Evolutionary conservation across 192 early-diverging fungal genomes (phyloP), one percentile per base, ranked within the genome.

Genomic region (Umbelopsis ramanniana): DNA sequence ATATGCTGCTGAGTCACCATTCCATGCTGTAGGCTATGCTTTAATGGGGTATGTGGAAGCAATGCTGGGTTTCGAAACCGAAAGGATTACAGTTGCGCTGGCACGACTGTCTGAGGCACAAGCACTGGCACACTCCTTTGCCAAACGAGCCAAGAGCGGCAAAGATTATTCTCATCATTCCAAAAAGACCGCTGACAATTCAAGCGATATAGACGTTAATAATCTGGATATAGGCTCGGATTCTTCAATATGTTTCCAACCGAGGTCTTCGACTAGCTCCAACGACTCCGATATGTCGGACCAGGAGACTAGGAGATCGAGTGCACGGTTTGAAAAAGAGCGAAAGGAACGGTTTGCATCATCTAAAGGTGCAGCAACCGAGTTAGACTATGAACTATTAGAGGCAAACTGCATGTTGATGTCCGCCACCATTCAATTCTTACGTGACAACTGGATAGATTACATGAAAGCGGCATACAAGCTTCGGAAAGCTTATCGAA

Each of bases 41-140:
- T 57, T 80, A 23, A 73, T 80, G 48, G 79, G 74, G 4, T 80
- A 80, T 68, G 72, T 76, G 1, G 79, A 80, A 46, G 79, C 79
- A n/a, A 80, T 80, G 72, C 45, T 76, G 4, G 69, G 74, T 0
- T 76, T 80, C n/a, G 79, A 80, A 67, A 29, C 63, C 0, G 71
- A 73, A 46, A 53, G 53, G 17, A 80, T 80, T 22, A 46, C 73
- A 33, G 54, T 71, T 45, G 79, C 79, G 2, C 63, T 72, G 4
- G 74, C 70, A 38, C 67, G 74, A 24, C 67, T 80, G 21, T 23
- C 68, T 10, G 22, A 63, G 0, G 75, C 79, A 12, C 74, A 80
- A 40, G 33, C 24, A n/a, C 45, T 80, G 6, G 47, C 57, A 24
- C 71, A 69, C 17, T 54, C 71, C 52, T 73, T 71, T 23, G 74